Conservation (phyloP, 106 monocot genomes). For the Dendrobium huoshanense region DNA sequence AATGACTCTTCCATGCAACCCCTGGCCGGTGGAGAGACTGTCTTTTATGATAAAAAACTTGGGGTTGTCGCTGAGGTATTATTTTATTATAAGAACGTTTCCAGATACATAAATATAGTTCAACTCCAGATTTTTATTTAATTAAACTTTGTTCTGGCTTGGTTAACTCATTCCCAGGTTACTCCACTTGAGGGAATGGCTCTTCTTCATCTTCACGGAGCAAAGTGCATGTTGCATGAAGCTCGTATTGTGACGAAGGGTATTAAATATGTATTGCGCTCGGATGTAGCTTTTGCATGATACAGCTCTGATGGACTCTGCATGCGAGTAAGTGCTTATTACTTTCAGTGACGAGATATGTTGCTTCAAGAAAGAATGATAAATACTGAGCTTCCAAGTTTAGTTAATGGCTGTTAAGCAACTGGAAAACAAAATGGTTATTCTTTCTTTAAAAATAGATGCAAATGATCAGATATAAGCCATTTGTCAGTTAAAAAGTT, state of each 20-base stretch:
- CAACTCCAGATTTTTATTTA: not conserved
- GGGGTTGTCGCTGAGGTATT: conserved; percentile 70
- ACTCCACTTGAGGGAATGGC: conserved; percentile 88
- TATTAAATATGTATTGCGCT: conserved; percentile 77
- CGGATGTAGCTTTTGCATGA: conserved; percentile 80
- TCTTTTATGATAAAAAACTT: conserved; percentile 74
- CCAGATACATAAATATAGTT: not conserved
- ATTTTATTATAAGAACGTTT: not conserved
- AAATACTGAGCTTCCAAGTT: not conserved
- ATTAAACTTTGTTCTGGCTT: not conserved
- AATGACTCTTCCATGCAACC: conserved; percentile 27
- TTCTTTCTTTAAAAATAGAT: not conserved
- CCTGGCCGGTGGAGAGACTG: conserved; percentile 82
- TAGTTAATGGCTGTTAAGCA: not conserved
- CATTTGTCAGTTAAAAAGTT: not conserved
- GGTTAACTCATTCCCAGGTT: conserved; percentile 27
- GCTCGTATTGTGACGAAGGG: conserved; percentile 74
- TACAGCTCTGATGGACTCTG: not conserved
- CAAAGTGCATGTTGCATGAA: conserved; percentile 91
- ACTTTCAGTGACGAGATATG: not conserved
- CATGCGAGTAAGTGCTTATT: not conserved
- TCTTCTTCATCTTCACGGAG: conserved; percentile 83
- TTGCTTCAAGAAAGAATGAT: not conserved
- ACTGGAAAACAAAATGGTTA: not conserved
- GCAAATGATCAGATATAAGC: not conserved